phyloP scores from a whole-genome alignment of 2,329 filamentous ascomycete genomes.

The Exophiala bonariae region DNA sequence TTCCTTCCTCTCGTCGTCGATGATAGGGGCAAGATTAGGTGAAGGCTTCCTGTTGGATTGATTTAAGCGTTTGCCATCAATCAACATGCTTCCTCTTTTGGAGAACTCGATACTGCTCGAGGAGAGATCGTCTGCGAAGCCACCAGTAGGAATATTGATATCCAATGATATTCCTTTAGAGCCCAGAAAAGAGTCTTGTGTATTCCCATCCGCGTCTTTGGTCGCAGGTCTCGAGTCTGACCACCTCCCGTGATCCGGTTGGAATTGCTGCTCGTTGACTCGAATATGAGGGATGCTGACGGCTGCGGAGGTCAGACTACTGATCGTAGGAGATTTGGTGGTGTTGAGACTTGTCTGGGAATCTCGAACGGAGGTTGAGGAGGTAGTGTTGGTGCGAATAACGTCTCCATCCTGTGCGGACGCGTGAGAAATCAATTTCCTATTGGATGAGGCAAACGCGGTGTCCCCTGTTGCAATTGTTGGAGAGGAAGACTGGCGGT shows the following conservation, averaged over 20 bases:
- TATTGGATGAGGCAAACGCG: constrained; percentile 24
- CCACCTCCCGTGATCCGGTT: constrained; percentile 15
- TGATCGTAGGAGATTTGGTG: constrained; percentile 19
- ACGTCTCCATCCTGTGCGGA: constrained; percentile 19
- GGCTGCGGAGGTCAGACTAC: constrained; percentile 20
- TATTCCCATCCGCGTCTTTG: constrained; percentile 10
- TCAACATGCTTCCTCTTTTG: constrained; percentile 59
- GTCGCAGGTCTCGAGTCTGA: constrained; percentile 5
- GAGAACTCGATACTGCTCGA: constrained; percentile 58
- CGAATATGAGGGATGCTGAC: constrained; percentile 24
- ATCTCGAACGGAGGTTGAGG: constrained; percentile 21
- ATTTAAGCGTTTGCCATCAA: constrained; percentile 54
- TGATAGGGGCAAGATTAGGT: constrained; percentile 19
- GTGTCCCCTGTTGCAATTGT: constrained; percentile 12
- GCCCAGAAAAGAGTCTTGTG: not conserved
- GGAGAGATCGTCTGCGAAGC: constrained; percentile 52
- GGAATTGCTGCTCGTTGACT: constrained; percentile 9
- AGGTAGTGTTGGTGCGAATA: constrained; percentile 6
- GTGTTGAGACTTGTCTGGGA: constrained; percentile 22
- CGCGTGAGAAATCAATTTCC: constrained; percentile 14
- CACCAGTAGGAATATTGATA: constrained; percentile 51
- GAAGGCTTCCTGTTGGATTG: constrained; percentile 23
- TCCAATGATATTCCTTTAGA: constrained; percentile 55
- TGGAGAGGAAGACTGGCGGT: no score
- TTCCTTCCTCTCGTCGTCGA: constrained; percentile 20